A percentile compares a stretch with the other conserved stretches of the same genome.
Conservation (phyloP, 179 eudicot genomes). For the Actinidia arguta region DNA sequence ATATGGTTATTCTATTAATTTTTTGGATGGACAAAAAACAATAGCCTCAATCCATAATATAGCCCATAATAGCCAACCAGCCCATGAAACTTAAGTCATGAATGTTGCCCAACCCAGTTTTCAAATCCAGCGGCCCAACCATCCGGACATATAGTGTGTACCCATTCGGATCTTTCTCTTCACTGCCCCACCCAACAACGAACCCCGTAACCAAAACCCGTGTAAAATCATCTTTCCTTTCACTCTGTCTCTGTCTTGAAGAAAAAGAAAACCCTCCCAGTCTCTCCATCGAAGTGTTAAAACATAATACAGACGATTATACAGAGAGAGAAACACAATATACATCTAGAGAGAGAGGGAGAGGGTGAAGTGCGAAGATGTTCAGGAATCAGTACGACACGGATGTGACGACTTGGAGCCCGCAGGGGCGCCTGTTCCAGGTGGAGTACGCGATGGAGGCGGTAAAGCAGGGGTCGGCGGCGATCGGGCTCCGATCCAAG, state of each 20-base stretch:
- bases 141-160: not conserved
- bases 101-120: not conserved
- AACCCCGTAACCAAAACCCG: constrained; percentile 9
- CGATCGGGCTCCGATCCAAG: constrained; percentile 92
- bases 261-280: constrained; percentile 26
- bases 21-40: too few relatives aligned
- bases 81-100: too few relatives aligned
- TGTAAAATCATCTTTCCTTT: not conserved
- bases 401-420: constrained; percentile 54
- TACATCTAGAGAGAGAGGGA: too few relatives aligned
- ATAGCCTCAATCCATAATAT: too few relatives aligned
- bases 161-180: constrained; percentile 6
- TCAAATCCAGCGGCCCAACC: not conserved
- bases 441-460: constrained; percentile 99
- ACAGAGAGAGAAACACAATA: not conserved
- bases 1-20: too few relatives aligned
- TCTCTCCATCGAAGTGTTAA: not conserved
- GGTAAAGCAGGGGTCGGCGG: constrained; percentile 97
- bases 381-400: constrained; percentile 41
- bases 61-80: too few relatives aligned
- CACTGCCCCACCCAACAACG: not conserved
- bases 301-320: not conserved
- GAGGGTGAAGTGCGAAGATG: constrained; percentile 16
- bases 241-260: constrained; percentile 27
- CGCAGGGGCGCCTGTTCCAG: constrained; percentile 92